Evolutionary conservation across 1,284 basidiomycete genomes (phyloP).

Genomic region (Apiotrichum gracile): DNA sequence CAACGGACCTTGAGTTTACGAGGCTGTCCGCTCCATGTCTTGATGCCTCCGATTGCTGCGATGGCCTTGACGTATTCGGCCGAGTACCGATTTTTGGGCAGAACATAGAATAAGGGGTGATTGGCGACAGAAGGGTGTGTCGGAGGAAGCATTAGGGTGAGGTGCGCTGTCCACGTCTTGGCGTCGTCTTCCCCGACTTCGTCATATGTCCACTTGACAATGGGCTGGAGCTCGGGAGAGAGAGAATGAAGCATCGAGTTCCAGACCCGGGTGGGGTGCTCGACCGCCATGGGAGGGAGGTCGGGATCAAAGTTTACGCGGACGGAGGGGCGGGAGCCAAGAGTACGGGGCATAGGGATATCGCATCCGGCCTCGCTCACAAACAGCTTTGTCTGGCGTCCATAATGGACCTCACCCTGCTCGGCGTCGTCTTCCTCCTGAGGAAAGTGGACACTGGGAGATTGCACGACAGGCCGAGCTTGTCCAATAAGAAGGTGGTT

Average conservation of each 20-base stretch:
- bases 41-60: conserved; percentile 23
- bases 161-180: conserved; percentile 15
- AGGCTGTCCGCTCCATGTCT: conserved; percentile 23
- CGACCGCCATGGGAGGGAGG: conserved; percentile 25
- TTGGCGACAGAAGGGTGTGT: conserved; percentile 23
- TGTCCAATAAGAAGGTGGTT: background rate
- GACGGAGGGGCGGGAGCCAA: background rate
- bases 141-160: conserved; percentile 31
- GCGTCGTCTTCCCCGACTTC: background rate
- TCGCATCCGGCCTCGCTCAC: conserved; percentile 4
- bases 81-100: conserved; percentile 22
- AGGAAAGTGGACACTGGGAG: background rate
- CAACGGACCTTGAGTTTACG: conserved; percentile 26
- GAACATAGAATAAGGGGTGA: conserved; percentile 9
- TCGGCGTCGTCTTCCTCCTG: background rate
- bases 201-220: conserved; percentile 32
- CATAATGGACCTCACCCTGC: background rate
- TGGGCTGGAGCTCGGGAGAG: conserved; percentile 22
- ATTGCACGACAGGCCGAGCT: too few relatives aligned
- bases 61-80: conserved; percentile 23
- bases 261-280: conserved; percentile 37
- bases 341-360: conserved; percentile 12
- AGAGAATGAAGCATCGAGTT: conserved; percentile 32
- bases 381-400: background rate
- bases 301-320: conserved; percentile 15